phyloP scores from a whole-genome alignment of 345 rosid genomes.

The Acer campestre region DNA sequence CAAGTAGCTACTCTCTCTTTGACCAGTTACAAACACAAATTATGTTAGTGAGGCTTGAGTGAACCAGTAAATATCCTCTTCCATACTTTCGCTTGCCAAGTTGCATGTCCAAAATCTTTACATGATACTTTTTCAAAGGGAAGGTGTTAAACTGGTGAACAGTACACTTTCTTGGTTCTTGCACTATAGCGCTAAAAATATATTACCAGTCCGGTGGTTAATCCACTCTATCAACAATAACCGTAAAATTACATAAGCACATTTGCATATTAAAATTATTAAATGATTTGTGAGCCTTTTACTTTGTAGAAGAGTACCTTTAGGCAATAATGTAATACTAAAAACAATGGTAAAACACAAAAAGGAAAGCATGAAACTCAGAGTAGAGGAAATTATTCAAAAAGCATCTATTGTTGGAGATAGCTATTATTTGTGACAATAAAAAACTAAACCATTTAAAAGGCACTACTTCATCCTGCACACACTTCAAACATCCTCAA shows the following conservation, averaged over 20 bases:
- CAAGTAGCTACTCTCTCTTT: not conserved
- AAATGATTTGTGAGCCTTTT: not conserved
- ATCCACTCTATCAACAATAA: too few relatives aligned
- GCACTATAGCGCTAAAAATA: too few relatives aligned
- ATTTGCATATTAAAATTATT: slow-evolving; percentile 1
- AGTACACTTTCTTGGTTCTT: too few relatives aligned
- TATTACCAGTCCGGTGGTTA: too few relatives aligned
- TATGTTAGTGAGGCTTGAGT: too few relatives aligned
- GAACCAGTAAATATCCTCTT: too few relatives aligned
- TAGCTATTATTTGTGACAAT: not conserved
- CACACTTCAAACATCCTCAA: not conserved
- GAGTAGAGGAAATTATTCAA: not conserved
- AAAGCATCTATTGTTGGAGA: not conserved
- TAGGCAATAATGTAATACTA: not conserved
- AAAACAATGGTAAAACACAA: not conserved
- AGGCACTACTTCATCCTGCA: not conserved
- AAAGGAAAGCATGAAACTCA: not conserved
- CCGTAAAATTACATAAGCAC: not conserved
- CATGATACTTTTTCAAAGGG: too few relatives aligned
- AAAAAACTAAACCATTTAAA: not conserved
- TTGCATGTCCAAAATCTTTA: too few relatives aligned
- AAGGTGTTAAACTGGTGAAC: too few relatives aligned
- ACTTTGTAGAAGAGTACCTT: not conserved
- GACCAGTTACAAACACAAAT: too few relatives aligned
- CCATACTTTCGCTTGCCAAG: too few relatives aligned